phyloP scores from a whole-genome alignment of 345 rosid genomes.

The Populus pruinosa region DNA sequence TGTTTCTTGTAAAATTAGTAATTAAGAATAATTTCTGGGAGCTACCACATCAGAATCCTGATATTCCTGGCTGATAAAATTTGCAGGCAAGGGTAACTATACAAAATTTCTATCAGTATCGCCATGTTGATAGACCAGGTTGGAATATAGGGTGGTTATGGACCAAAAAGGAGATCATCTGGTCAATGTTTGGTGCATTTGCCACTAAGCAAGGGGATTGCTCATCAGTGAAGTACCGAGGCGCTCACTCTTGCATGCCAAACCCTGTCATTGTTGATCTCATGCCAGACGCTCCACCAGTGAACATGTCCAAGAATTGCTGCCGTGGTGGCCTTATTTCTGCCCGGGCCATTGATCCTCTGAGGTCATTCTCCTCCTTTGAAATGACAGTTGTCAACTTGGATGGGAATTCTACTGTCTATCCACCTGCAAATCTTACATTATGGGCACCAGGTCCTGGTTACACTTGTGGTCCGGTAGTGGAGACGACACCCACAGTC shows the following conservation, averaged over 20 bases:
- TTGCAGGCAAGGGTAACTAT: conserved; percentile 53
- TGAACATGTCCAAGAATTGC: conserved; percentile 35
- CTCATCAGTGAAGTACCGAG: conserved; percentile 23
- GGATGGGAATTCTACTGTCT: conserved; percentile 12
- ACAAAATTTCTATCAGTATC: conserved; percentile 47
- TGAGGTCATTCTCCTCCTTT: conserved; percentile 47
- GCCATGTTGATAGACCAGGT: conserved; percentile 45
- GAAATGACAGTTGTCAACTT: conserved; percentile 43
- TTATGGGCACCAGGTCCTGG: conserved; percentile 53
- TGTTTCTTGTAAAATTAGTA: neutral
- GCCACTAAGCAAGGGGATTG: conserved; percentile 54
- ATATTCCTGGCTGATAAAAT: neutral
- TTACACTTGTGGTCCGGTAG: conserved; percentile 46
- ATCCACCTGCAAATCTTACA: conserved; percentile 45
- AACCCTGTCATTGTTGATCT: conserved; percentile 44
- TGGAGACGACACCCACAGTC: conserved; percentile 37
- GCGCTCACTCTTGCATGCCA: conserved; percentile 46
- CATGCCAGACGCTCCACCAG: conserved; percentile 22
- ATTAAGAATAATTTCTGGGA: neutral
- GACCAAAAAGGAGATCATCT: conserved; percentile 38
- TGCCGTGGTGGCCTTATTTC: conserved; percentile 48
- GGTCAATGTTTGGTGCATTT: conserved; percentile 53
- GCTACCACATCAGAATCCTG: neutral
- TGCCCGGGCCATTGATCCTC: conserved; percentile 46
- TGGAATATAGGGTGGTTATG: conserved; percentile 62